phyloP scores from a whole-genome alignment of 2,329 filamentous ascomycete species.

The Graphilbum sp. region DNA sequence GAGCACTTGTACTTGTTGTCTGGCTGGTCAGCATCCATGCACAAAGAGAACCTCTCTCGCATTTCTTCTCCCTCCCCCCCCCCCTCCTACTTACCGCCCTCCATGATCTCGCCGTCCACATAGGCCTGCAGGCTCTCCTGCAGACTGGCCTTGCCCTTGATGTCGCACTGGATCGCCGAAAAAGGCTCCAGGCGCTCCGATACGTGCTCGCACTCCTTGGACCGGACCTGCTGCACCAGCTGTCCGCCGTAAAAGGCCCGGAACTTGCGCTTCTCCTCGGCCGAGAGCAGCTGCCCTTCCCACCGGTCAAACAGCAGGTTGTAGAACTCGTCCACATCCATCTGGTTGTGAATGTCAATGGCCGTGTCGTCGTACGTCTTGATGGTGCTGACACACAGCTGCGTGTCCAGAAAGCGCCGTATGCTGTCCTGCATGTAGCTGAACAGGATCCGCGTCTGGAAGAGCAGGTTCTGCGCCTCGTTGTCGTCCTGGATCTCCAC shows the following conservation, averaged over 20 bases:
- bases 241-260: conserved; percentile 81
- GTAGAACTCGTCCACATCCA: conserved; percentile 98
- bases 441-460: conserved; percentile 68
- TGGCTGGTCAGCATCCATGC: conserved; percentile 13
- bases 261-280: conserved; percentile 54
- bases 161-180: conserved; percentile 88
- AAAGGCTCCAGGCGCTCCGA: conserved; percentile 84
- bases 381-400: conserved; percentile 56
- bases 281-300: conserved; percentile 60
- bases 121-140: conserved; percentile 88
- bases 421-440: conserved; percentile 72
- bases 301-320: conserved; percentile 83
- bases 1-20: conserved; percentile 98
- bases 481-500: conserved; percentile 38
- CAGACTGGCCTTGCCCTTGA: conserved; percentile 75
- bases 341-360: conserved; percentile 80
- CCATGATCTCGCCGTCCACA: conserved; percentile 89
- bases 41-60: too few species aligned
- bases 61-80: too few species aligned
- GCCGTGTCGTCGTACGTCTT: conserved; percentile 65
- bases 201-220: conserved; percentile 84
- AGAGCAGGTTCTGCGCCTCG: conserved; percentile 49
- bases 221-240: conserved; percentile 87
- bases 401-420: conserved; percentile 56
- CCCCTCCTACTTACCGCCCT: conserved; percentile 62